Base-by-base conservation (phyloP, 2,329 filamentous ascomycete genomes). In the Calonectria naviculata region DNA sequence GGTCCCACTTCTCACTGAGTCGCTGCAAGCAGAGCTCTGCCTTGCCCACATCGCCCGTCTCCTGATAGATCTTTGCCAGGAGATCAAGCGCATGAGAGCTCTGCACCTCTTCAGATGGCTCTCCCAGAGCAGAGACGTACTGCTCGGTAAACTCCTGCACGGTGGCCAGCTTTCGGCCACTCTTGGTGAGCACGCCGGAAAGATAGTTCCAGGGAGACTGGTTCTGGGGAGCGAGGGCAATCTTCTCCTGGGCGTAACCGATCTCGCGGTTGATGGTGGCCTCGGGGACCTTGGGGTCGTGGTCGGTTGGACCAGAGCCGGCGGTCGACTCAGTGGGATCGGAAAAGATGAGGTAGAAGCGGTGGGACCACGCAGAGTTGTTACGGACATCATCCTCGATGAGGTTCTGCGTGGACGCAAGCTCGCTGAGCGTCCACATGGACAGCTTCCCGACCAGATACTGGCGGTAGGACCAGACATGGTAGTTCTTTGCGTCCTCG, bases 291-390 rank as follows among this genome's bases (percentile, higher is more conserved):
- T 87, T 82, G 4, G 86, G 83, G 75, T 92, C 91, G 67, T 83
- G 80, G 68, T 87, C 85, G 1, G 87, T 89, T 2, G 89, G 86
- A 31, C 85, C 85, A 9, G 82, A 81, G n/a, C 81, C 85, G 5
- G 83, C 78, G 0, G 89, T 91, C 15, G 85, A 84, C 28, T 84
- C 78, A 1, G 76, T 85, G 24, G 87, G 92, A 86, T 89, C 86
- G 81, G 89, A 89, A 75, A 98, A 97, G 21, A 96, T 91, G n/a
- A 98, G 82, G 82, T 96, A 98, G 87, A 97, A 98, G 63, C 97
- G 92, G 86, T 99, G 96, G 75, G 96, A 97, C 97, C 97, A 99
- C 19, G 96, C 97, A 52, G 94, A 97, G 83, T 99, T 99, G 85
- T 99, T 99, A 79, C 95, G 90, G 71, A 98, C 91, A 83, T 99